phyloP scores from a whole-genome alignment of 345 rosid species.

The Eutrema yunnanense region DNA sequence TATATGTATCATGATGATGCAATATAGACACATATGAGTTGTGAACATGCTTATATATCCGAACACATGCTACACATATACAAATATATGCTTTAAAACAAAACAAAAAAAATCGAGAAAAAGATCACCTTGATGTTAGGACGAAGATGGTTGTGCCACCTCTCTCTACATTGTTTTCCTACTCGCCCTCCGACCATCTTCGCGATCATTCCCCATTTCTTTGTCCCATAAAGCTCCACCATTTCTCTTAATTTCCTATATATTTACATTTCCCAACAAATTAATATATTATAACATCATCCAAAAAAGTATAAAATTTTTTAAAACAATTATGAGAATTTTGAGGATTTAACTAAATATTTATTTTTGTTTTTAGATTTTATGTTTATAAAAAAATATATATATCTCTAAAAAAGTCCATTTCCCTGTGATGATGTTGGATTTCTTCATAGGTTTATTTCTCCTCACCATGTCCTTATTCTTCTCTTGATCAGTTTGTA shows the following conservation, averaged over 20 bases:
- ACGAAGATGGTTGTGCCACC: conserved; percentile 84
- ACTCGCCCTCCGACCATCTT: conserved; percentile 49
- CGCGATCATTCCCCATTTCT: conserved; percentile 64
- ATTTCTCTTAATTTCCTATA: conserved; percentile 42
- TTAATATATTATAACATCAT: neutral
- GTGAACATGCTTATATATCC: too few relatives aligned
- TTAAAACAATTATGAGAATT: neutral
- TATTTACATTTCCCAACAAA: neutral
- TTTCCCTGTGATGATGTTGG: neutral
- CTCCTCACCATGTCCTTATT: neutral
- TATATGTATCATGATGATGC: too few relatives aligned
- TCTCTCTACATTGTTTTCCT: conserved; percentile 83
- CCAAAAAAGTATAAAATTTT: neutral
- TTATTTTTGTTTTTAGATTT: neutral
- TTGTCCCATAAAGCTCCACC: conserved; percentile 52
- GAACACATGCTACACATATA: too few relatives aligned
- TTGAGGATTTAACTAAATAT: neutral
- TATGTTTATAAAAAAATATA: neutral
- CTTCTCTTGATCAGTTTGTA: neutral
- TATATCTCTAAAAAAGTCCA: neutral
- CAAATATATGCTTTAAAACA: too few relatives aligned
- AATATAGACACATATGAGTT: too few relatives aligned
- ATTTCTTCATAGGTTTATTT: neutral
- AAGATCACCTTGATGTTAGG: conserved; percentile 63
- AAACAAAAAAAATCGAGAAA: too few relatives aligned